Conservation (phyloP, 208 protist species). For the Porcisia hertigi region DNA sequence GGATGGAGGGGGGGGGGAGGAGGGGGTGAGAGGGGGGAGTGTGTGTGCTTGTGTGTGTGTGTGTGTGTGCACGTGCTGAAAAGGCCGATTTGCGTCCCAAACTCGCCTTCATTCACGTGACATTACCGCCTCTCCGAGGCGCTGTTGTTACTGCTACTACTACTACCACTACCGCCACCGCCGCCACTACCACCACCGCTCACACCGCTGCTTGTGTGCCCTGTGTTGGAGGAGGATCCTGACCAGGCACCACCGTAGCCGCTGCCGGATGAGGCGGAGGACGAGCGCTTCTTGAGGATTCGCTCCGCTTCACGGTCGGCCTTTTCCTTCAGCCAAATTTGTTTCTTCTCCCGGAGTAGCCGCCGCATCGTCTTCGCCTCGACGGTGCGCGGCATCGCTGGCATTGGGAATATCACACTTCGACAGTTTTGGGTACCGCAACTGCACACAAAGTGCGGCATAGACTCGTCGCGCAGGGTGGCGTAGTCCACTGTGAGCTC, state of each 20-base stretch:
- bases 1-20: neutral
- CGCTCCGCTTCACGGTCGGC: slow-evolving; percentile 70
- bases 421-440: slow-evolving; percentile 85
- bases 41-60: slow-evolving; percentile 6
- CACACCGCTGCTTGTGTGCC: slow-evolving; percentile 7
- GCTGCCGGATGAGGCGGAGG: neutral
- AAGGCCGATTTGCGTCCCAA: neutral
- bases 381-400: slow-evolving; percentile 62
- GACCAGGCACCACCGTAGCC: slow-evolving; percentile 2
- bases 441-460: slow-evolving; percentile 82
- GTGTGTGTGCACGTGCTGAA: neutral
- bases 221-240: slow-evolving; percentile 13
- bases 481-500: slow-evolving; percentile 90
- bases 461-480: slow-evolving; percentile 76
- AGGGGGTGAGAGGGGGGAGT: too few species aligned
- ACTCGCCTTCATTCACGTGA: neutral
- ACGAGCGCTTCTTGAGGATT: slow-evolving; percentile 71
- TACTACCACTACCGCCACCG: neutral
- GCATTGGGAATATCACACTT: slow-evolving; percentile 77
- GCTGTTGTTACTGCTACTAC: neutral
- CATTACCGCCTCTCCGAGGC: slow-evolving; percentile 6
- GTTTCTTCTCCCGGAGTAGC: slow-evolving; percentile 76
- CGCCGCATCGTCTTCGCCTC: slow-evolving; percentile 62
- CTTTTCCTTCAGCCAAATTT: slow-evolving; percentile 77
- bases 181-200: slow-evolving; percentile 7